A percentile compares a stretch with the other conserved stretches of the same genome.
phyloP scores from a whole-genome alignment of 2,329 filamentous ascomycete genomes.

The Alternaria postmessia region DNA sequence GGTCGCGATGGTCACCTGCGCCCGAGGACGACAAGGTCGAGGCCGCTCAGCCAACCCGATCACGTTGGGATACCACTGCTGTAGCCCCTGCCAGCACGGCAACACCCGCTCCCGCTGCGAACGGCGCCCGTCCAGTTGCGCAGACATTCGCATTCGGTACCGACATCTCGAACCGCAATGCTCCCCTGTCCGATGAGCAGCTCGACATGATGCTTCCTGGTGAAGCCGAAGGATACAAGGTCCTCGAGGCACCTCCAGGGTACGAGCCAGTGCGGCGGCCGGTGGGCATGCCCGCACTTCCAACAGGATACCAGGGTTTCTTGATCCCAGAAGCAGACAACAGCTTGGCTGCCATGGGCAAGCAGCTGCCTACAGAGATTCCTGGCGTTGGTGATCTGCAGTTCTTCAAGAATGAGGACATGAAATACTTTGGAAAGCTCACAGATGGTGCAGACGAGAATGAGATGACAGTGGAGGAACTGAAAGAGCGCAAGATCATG shows the following conservation, averaged over 20 bases:
- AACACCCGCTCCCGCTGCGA: constrained; percentile 34
- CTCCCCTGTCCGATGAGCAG: constrained; percentile 89
- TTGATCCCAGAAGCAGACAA: constrained; percentile 97
- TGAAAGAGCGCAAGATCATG: constrained; percentile 99
- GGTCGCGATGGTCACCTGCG: constrained; percentile 84
- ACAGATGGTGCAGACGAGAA: constrained; percentile 95
- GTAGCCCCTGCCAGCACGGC: constrained; percentile 33
- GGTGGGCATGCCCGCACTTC: constrained; percentile 78
- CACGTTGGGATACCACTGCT: constrained; percentile 48
- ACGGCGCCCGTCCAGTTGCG: constrained; percentile 29
- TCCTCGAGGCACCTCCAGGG: constrained; percentile 87
- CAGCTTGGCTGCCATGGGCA: constrained; percentile 75
- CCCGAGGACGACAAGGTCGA: constrained; percentile 56
- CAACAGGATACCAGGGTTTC: constrained; percentile 77
- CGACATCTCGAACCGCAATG: constrained; percentile 81
- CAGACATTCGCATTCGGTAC: constrained; percentile 76
- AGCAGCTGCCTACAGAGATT: constrained; percentile 93
- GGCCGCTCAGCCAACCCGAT: constrained; percentile 53
- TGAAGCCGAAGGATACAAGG: constrained; percentile 89
- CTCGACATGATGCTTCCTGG: constrained; percentile 89
- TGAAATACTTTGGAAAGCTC: constrained; percentile 98
- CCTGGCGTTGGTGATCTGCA: constrained; percentile 94
- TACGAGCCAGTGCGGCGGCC: constrained; percentile 81
- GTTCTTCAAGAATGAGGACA: constrained; percentile 98
- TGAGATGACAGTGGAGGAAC: constrained; percentile 86